Conservation (phyloP, 768 basidiomycete genomes). For the Termitomyces sp. region DNA sequence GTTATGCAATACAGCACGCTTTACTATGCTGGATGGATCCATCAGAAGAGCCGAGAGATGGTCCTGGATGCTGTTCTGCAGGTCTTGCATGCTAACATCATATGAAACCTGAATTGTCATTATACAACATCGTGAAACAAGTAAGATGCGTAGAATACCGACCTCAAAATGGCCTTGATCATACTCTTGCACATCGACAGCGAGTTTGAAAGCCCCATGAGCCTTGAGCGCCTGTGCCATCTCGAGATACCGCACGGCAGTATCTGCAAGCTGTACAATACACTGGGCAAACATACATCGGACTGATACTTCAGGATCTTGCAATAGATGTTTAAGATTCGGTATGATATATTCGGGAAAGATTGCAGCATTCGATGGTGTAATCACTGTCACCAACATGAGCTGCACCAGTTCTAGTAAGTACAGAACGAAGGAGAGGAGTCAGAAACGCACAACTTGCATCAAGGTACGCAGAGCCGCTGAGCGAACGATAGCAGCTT, state of each 20-base stretch:
- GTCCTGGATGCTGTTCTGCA: conserved; percentile 82
- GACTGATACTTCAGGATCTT: conserved; percentile 82
- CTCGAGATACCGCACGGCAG: conserved; percentile 83
- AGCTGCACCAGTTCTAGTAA: conserved; percentile 8
- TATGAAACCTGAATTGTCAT: conserved; percentile 68
- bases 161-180: conserved; percentile 84
- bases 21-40: conserved; percentile 86
- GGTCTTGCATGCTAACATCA: conserved; percentile 79
- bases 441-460: conserved; percentile 60
- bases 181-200: conserved; percentile 62
- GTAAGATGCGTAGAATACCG: conserved; percentile 8
- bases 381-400: conserved; percentile 22
- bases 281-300: conserved; percentile 79
- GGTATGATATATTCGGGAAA: conserved; percentile 96
- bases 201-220: conserved; percentile 66
- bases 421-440: not conserved
- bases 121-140: not conserved
- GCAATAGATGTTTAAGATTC: conserved; percentile 75
- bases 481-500: conserved; percentile 75
- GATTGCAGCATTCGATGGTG: conserved; percentile 47
- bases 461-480: conserved; percentile 74
- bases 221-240: conserved; percentile 90
- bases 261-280: conserved; percentile 80
- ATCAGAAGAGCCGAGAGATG: conserved; percentile 83
- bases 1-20: conserved; percentile 83